Conservation (phyloP, 805 yeast genomes). For the Candida cerambycidarum region DNA sequence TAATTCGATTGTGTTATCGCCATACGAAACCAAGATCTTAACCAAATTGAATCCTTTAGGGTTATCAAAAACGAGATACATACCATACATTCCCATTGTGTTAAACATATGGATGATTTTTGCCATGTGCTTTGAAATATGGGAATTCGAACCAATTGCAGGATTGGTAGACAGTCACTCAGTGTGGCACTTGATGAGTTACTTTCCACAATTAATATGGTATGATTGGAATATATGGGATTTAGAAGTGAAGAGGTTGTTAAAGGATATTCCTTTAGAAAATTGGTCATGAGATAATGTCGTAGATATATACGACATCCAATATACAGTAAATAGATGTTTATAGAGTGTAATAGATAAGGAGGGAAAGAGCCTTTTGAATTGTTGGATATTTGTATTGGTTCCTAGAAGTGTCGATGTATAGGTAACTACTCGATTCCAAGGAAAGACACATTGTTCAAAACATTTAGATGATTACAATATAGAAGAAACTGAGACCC, state of each 20-base stretch:
- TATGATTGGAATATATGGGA: slow-evolving; percentile 60
- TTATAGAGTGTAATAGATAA: no score
- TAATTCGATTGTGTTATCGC: slow-evolving; percentile 38
- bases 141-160: slow-evolving; percentile 34
- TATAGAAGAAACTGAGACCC: no score
- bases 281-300: no score
- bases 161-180: slow-evolving; percentile 76
- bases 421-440: no score
- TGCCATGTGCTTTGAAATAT: slow-evolving; percentile 34
- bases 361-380: no score
- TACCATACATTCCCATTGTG: slow-evolving; percentile 36
- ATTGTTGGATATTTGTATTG: no score
- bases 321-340: no score
- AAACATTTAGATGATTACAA: no score
- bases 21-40: slow-evolving; percentile 37
- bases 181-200: slow-evolving; percentile 88
- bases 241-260: slow-evolving; percentile 29
- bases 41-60: slow-evolving; percentile 30
- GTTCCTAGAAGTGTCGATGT: no score
- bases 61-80: slow-evolving; percentile 22
- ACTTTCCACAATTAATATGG: slow-evolving; percentile 75
- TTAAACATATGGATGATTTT: slow-evolving; percentile 32
- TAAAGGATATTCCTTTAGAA: background rate
- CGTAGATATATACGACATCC: no score
- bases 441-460: no score